Base-by-base conservation (phyloP, 225 moss, liverwort and hornwort genomes). In the Straminergon stramineum region DNA sequence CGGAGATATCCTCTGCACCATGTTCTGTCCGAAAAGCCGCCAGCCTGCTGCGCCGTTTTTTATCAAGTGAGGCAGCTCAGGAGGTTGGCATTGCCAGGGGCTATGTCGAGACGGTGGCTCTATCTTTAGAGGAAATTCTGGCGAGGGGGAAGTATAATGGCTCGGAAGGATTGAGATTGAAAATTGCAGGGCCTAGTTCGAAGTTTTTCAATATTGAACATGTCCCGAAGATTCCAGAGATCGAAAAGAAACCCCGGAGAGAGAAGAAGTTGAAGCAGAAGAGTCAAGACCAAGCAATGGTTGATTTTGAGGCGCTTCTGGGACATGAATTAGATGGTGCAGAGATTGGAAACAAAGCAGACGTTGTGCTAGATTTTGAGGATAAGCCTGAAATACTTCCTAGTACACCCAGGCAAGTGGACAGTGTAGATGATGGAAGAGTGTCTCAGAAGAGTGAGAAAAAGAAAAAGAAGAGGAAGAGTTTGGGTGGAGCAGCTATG, bases 1-100 rank as follows among this genome's bases (percentile, higher is more conserved):
- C 91, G 34, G 93, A 95, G 89, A 87, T 97, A 41, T 95, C 97
- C 35, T 95, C 95, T 75, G 86, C 93, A 70, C 93, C 96, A 85
- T 98, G 96, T 91, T 93, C 98, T 43, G 90, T 96, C 14, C 89
- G 89, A 58, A 95, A 94, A 91, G 96, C 98, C 80, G 91, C 95
- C 53, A 90, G 87, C 58, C 70, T 98, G 77, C 86, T 98, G 31
- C 93, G 89, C 76, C 86, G 88, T 68, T 98, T 98, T 90, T 80
- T 98, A 76, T 90, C 92, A 43, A 93, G 95, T 88, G 95, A 93
- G 78, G 92, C 94, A 53, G 95, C 94, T 70, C 89, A 89, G 56
- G 98, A 95, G 78, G 82, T 93, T 58, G 95, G 94, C 60, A 90
- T 97, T 69, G 87, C 92, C 23, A 95, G 91, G 82, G 94, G 94